Evolutionary conservation across 352 stramenopile species (phyloP).

Genomic region (Pythium dissimile): DNA sequence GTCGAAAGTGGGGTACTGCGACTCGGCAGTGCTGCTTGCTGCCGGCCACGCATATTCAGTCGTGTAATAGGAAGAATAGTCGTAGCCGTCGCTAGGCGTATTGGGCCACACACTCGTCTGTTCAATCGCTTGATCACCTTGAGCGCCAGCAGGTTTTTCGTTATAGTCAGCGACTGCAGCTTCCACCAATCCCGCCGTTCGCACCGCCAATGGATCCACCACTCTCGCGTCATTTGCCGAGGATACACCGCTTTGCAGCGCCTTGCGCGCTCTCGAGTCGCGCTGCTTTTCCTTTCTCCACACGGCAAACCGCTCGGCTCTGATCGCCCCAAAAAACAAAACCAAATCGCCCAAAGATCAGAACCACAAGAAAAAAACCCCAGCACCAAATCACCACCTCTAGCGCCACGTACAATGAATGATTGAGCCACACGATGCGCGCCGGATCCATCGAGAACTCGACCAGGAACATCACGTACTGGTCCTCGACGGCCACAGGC

Average conservation of each 20-base stretch:
- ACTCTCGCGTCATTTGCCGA: too few relatives aligned
- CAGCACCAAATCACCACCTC: not conserved
- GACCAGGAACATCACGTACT: constrained; percentile 54
- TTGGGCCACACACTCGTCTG: not conserved
- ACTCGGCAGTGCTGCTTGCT: too few relatives aligned
- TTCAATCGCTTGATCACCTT: not conserved
- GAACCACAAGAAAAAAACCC: not conserved
- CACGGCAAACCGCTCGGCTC: constrained; percentile 21
- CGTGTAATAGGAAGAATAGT: constrained; percentile 8
- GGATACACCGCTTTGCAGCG: too few relatives aligned
- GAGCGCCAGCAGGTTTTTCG: not conserved
- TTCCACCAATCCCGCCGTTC: not conserved
- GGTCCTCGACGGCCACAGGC: constrained; percentile 16
- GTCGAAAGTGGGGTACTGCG: too few relatives aligned
- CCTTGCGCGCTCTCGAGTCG: constrained; percentile 13
- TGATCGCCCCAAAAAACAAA: too few relatives aligned
- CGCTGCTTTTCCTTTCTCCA: constrained; percentile 17
- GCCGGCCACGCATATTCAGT: constrained; percentile 1
- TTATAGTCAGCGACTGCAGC: not conserved
- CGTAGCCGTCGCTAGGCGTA: constrained; percentile 2
- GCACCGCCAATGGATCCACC: not conserved
- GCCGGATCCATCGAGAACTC: constrained; percentile 65
- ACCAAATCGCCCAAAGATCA: too few relatives aligned
- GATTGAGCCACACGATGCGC: constrained; percentile 62
- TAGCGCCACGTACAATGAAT: constrained; percentile 42